Conservation (phyloP, 75 land plant genomes). For the Pinus taeda region DNA sequence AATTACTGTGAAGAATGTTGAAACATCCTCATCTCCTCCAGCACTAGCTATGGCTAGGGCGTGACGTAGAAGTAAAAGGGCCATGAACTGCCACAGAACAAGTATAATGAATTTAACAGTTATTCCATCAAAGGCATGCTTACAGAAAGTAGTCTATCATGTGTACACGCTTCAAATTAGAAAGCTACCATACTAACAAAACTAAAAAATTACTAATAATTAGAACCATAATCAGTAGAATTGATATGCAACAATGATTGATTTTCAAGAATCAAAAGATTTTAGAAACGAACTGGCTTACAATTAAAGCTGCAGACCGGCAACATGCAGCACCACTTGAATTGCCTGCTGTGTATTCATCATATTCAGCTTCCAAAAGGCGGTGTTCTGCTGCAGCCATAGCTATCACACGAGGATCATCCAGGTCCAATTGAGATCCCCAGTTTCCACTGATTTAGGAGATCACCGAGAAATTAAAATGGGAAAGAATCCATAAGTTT, state of each 20-base stretch:
- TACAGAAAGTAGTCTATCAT: neutral
- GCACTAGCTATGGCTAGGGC: slow-evolving; percentile 15
- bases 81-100: slow-evolving; percentile 17
- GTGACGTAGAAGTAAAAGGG: slow-evolving; percentile 17
- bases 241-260: too few relatives aligned
- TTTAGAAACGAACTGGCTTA: slow-evolving; percentile 19
- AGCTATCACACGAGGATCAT: slow-evolving; percentile 69
- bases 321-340: slow-evolving; percentile 83
- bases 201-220: neutral
- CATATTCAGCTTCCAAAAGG: slow-evolving; percentile 75
- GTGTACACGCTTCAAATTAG: neutral
- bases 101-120: too few relatives aligned
- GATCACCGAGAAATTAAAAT: neutral
- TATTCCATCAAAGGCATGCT: too few relatives aligned
- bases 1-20: slow-evolving; percentile 41
- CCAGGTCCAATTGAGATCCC: slow-evolving; percentile 54
- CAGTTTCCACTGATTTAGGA: slow-evolving; percentile 13
- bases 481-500: slow-evolving; percentile 8
- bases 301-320: slow-evolving; percentile 82
- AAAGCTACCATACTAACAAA: neutral
- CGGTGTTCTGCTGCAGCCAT: slow-evolving; percentile 82
- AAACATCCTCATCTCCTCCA: slow-evolving; percentile 22
- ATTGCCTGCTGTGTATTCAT: slow-evolving; percentile 75
- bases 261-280: too few relatives aligned
- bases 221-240: neutral